phyloP scores from a whole-genome alignment of 2,329 filamentous ascomycete genomes.

The Cladosporium sp. region DNA sequence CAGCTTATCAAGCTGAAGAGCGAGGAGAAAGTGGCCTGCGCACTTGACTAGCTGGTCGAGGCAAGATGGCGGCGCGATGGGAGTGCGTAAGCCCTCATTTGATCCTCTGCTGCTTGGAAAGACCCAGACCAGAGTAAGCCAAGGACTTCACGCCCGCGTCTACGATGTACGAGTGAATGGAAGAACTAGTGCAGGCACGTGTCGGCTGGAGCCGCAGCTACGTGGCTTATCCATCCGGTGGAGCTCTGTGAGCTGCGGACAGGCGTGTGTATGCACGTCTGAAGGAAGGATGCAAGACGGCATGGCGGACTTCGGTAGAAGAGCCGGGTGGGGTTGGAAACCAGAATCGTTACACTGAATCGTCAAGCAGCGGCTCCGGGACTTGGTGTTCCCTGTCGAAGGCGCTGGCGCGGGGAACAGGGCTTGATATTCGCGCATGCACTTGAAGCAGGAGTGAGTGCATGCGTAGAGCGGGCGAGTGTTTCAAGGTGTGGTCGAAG shows the following conservation, averaged over 20 bases:
- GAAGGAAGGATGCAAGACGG: neutral
- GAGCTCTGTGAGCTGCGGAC: neutral
- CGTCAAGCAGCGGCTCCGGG: neutral
- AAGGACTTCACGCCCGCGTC: neutral
- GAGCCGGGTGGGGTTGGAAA: neutral
- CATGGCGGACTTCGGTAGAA: neutral
- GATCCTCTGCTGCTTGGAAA: neutral
- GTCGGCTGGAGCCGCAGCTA: neutral
- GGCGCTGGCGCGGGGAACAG: neutral
- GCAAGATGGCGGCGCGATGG: neutral
- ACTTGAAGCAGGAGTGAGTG: neutral
- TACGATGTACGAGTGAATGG: neutral
- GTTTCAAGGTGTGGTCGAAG: neutral
- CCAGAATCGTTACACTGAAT: neutral
- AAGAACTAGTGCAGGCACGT: neutral
- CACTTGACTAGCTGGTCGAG: neutral
- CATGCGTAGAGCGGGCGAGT: neutral
- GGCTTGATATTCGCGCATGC: neutral
- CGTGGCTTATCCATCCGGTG: neutral
- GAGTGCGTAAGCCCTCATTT: neutral
- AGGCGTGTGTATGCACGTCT: neutral
- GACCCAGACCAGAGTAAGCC: neutral
- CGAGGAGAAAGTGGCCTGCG: no score
- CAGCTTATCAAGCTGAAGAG: neutral
- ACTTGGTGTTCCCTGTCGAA: neutral